These are phyloP conservation scores for Aspergillus puulaauensis DNA, from an alignment of 2,329 filamentous ascomycete genomes.

Conservation along the genomic window DNA sequence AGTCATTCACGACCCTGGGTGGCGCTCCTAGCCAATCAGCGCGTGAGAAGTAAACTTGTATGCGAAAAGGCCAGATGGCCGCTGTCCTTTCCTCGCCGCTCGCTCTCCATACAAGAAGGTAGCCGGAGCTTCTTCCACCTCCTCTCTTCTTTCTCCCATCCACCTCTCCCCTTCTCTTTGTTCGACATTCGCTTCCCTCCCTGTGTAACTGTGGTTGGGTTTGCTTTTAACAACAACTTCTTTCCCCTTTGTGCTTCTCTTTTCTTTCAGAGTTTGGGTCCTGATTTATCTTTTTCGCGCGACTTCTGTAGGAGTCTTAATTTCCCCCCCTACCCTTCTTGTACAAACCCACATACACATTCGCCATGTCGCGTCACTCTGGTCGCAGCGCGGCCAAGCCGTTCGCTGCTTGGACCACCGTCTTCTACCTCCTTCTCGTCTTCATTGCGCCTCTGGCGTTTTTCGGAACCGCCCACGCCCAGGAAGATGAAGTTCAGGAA, in stretches of 20 bases:
- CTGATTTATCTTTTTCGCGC: background rate
- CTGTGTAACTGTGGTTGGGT: slow-evolving; percentile 16
- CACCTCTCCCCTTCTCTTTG: slow-evolving; percentile 9
- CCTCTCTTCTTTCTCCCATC: slow-evolving; percentile 18
- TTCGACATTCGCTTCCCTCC: slow-evolving; percentile 6
- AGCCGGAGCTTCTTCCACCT: slow-evolving; percentile 18
- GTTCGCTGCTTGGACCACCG: slow-evolving; percentile 75
- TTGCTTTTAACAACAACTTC: slow-evolving; percentile 1
- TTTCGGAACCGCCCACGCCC: slow-evolving; percentile 70
- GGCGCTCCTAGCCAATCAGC: slow-evolving; percentile 33
- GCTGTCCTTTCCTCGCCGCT: slow-evolving; percentile 31
- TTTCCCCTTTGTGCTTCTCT: background rate
- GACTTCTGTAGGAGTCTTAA: background rate
- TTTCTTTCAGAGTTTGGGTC: slow-evolving; percentile 1
- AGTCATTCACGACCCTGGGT: slow-evolving; percentile 28
- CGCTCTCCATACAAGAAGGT: slow-evolving; percentile 32
- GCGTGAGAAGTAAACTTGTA: slow-evolving; percentile 39
- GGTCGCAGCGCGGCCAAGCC: slow-evolving; percentile 65
- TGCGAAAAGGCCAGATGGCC: slow-evolving; percentile 48
- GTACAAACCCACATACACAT: slow-evolving; percentile 15
- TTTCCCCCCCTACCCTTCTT: background rate
- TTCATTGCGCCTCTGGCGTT: slow-evolving; percentile 83
- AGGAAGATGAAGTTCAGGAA: slow-evolving; percentile 63
- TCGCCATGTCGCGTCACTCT: slow-evolving; percentile 60
- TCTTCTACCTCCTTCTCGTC: slow-evolving; percentile 88